Base-by-base conservation (phyloP, 345 rosid genomes). In the Citrus inodora region DNA sequence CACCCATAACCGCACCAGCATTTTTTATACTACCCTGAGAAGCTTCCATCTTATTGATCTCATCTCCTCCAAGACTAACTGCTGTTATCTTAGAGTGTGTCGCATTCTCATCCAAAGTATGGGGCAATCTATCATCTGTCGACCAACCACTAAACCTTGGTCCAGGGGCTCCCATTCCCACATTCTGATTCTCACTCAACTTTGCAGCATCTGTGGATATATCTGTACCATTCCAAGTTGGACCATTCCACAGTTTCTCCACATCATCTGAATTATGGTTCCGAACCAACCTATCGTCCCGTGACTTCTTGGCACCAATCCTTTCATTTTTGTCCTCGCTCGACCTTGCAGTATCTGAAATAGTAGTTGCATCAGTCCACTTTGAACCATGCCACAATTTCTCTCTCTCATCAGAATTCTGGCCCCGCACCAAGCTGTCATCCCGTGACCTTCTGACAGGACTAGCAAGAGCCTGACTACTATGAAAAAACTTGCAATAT, bases 401-500 rank as follows among this genome's bases (percentile, higher is more conserved):
- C 66, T 82, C 90, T 59, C 71, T 56, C 27, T 83, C 87, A 70
- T 81, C 85, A 21, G 80, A 66, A 81, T 81, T 80, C 63, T 79
- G 82, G 60, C 76, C 80, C 48, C 70, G 82, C 66, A 82, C 74
- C 73, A 75, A 76, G 80, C 80, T 81, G 71, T 76, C 86, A 76
- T 84, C 89, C 67, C 75, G 84, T 71, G 87, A 79, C 84, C 86
- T 87, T 81, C 85, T 87, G 32, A 87, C 93, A 67, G 92, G 97
- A 83, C 83, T 89, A 79, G 74, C 69, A 82, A n/a, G 80, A 40
- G 78, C 80, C 80, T 79, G 86, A 76, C 67, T 81, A 71, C 85
- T 79, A 84, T 96, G 99, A 78, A 90, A 87, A 83, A 91, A 96
- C 85, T 95, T 88, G 84, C 99, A 96, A 81, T 83, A 74, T 35